Evolutionary conservation across 2,329 filamentous ascomycete species (phyloP), one percentile per base, ranked within the genome.

Genomic region (Fusarium sp.): DNA sequence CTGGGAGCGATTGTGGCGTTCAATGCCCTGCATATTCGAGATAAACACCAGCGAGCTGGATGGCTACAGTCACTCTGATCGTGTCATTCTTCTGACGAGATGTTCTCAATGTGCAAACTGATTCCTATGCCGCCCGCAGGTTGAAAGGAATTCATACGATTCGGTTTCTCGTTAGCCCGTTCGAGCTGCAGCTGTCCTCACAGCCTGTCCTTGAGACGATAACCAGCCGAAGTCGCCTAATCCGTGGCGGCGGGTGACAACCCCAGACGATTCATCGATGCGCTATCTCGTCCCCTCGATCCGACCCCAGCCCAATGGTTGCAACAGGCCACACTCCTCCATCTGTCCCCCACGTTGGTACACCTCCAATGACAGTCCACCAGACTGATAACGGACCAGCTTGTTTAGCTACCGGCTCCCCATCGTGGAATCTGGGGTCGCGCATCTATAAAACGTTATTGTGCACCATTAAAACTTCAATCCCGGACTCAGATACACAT

Each of bases 331-430:
- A 51, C 52, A 48, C 46, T 46, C 57, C 50, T 56, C 22, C 43
- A 58, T 57, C 53, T 44, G 28, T 67, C 66, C 72, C 71, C 72
- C 72, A 73, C 71, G 71, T 69, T 44, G 46, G 48, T 43, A 46
- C 42, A 20, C 39, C 54, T 59, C 38, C 43, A 63, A 53, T 57
- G 53, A 45, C 20, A 40, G 20, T 49, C 55, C 58, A 48, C 64
- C 63, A 39, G 45, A 46, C 58, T 74, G 67, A 72, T 71, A 72
- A 69, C 57, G 56, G 28, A 9, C 46, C 40, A 58, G 49, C 17
- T 42, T 22, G 20, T 31, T 31, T 48, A 51, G 33, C 22, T 50
- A 39, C 51, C 50, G 31, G 22, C 57, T 64, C 45, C 20, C 45
- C 43, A 54, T 50, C 46, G 44, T 52, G 39, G 46, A 58, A 60